phyloP scores from a whole-genome alignment of 2,329 filamentous ascomycete species.

The Colletotrichum limetticola region DNA sequence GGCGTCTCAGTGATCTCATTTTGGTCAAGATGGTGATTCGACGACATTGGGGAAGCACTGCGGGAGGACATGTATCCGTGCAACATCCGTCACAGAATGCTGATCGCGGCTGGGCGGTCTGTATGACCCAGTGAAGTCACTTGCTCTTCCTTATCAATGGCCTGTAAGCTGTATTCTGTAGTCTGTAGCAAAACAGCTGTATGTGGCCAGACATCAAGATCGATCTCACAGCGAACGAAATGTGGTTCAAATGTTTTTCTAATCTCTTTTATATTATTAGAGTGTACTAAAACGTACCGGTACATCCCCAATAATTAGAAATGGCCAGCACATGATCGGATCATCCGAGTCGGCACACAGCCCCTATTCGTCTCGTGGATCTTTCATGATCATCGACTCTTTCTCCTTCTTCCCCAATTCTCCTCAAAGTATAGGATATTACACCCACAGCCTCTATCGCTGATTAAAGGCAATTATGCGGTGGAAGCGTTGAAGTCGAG shows the following conservation, averaged over 20 bases:
- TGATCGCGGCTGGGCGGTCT: neutral
- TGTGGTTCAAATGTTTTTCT: neutral
- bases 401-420: neutral
- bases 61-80: neutral
- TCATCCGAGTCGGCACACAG: slow-evolving; percentile 33
- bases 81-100: neutral
- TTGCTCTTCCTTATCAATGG: too few relatives aligned
- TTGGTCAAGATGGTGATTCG: neutral
- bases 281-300: slow-evolving; percentile 15
- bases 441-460: neutral
- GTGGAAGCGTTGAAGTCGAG: slow-evolving; percentile 35
- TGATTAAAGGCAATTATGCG: slow-evolving; percentile 1
- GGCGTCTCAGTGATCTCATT: too few relatives aligned
- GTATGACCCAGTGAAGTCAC: too few relatives aligned
- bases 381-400: slow-evolving; percentile 15
- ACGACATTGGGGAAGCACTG: too few relatives aligned
- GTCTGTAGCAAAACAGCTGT: neutral
- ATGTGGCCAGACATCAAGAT: too few relatives aligned
- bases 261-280: slow-evolving; percentile 16
- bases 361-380: slow-evolving; percentile 17
- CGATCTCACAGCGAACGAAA: neutral
- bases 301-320: slow-evolving; percentile 28
- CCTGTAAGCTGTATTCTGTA: too few relatives aligned
- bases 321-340: slow-evolving; percentile 33
- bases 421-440: neutral